A percentile compares a stretch with the other conserved stretches of the same genome.
These are phyloP conservation scores for Pseudocercospora fuligena DNA, from an alignment of 2,329 filamentous ascomycete species.

Conservation along the genomic window DNA sequence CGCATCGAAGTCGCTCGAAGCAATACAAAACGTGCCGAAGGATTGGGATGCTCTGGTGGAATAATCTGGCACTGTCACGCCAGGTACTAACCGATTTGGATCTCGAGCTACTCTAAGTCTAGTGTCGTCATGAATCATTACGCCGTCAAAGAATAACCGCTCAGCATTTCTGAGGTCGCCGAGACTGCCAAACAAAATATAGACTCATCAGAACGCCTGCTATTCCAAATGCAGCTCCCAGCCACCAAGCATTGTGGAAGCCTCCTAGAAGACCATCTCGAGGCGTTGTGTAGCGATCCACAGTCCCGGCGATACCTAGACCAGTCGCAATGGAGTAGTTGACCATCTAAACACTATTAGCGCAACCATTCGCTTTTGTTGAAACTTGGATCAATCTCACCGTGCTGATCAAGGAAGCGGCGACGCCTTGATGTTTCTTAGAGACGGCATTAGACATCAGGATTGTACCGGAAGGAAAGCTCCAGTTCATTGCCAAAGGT, in stretches of 20 bases:
- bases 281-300: slow-evolving; percentile 27
- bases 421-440: slow-evolving; percentile 55
- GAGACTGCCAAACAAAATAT: slow-evolving; percentile 27
- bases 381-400: neutral
- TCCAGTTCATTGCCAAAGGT: slow-evolving; percentile 66
- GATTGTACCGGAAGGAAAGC: slow-evolving; percentile 65
- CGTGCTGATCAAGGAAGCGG: slow-evolving; percentile 63
- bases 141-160: neutral
- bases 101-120: neutral
- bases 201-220: slow-evolving; percentile 29
- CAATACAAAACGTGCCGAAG: slow-evolving; percentile 28
- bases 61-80: neutral
- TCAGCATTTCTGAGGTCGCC: neutral
- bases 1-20: slow-evolving; percentile 25
- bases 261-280: slow-evolving; percentile 25
- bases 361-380: neutral
- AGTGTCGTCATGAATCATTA: slow-evolving; percentile 8
- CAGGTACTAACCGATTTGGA: no score
- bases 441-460: slow-evolving; percentile 60
- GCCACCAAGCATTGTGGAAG: slow-evolving; percentile 34
- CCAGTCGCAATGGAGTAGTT: slow-evolving; percentile 36
- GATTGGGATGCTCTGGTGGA: slow-evolving; percentile 15
- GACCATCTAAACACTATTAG: slow-evolving; percentile 30
- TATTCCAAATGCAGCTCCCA: slow-evolving; percentile 32
- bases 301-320: slow-evolving; percentile 33